These are phyloP conservation scores for Rhodotorula babjevae DNA, from an alignment of 768 basidiomycete genomes.

Conservation along the genomic window DNA sequence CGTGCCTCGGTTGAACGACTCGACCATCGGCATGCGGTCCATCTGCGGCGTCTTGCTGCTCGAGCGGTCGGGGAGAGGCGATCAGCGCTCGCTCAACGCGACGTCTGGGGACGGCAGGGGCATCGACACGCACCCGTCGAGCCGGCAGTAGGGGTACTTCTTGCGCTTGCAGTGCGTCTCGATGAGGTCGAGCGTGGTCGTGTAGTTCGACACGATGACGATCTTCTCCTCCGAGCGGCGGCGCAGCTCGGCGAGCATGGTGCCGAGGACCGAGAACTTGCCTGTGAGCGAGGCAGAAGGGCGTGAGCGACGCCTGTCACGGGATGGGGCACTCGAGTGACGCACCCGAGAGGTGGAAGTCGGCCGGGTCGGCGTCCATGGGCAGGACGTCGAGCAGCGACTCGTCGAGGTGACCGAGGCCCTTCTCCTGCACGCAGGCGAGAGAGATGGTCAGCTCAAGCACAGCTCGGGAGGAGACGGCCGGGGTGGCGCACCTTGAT, in stretches of 20 bases:
- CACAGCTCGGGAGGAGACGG: too few relatives aligned
- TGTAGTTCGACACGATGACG: slow-evolving; percentile 87
- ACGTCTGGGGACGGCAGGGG: background rate
- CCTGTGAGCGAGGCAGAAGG: slow-evolving; percentile 53
- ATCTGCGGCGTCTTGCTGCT: slow-evolving; percentile 44
- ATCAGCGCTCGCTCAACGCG: fast-evolving
- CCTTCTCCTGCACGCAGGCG: background rate
- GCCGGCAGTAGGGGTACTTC: slow-evolving; percentile 70
- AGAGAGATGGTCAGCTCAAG: too few relatives aligned
- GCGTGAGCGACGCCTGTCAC: background rate
- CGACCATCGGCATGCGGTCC: slow-evolving; percentile 80
- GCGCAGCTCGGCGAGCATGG: slow-evolving; percentile 57
- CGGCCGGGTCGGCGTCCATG: slow-evolving; percentile 44
- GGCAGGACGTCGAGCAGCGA: slow-evolving; percentile 45
- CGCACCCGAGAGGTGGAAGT: slow-evolving; percentile 74
- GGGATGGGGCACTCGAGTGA: background rate
- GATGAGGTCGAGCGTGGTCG: slow-evolving; percentile 84
- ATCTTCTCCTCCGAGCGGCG: slow-evolving; percentile 79
- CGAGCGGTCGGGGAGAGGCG: background rate
- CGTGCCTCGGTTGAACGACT: slow-evolving; percentile 74
- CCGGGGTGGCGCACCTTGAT: slow-evolving; percentile 10
- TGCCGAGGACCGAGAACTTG: slow-evolving; percentile 65
- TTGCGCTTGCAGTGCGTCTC: slow-evolving; percentile 76
- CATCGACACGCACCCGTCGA: slow-evolving; percentile 67
- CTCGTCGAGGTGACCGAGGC: slow-evolving; percentile 18